Conservation (phyloP, 2,329 filamentous ascomycete genomes). For the Apiospora saccharicola region DNA sequence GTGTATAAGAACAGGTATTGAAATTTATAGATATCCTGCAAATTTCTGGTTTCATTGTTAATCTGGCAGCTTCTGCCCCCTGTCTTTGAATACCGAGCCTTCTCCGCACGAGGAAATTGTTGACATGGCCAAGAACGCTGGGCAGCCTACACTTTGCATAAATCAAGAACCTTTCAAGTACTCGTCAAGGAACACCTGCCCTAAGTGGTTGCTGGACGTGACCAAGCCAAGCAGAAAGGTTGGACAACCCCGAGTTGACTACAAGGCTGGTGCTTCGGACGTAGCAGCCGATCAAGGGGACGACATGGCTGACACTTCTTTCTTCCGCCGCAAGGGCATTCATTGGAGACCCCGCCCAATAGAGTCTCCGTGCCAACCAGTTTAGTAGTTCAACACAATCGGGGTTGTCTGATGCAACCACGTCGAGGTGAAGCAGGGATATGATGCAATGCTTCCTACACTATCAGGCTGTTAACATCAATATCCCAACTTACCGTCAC, state of each 20-base stretch:
- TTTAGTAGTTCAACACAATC: neutral
- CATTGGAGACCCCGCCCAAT: neutral
- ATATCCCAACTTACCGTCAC: constrained; percentile 17
- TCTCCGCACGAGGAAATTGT: neutral
- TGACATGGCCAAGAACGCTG: neutral
- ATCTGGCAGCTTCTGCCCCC: neutral
- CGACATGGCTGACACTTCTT: neutral
- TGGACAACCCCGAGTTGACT: neutral
- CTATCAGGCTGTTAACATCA: constrained; percentile 16
- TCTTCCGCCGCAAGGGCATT: neutral
- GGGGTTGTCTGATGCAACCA: neutral
- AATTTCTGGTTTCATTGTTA: neutral
- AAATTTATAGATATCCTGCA: neutral
- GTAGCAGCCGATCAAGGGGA: neutral
- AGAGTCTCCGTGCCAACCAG: neutral
- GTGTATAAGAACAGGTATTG: neutral
- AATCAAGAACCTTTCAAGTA: neutral
- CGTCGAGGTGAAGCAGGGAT: neutral
- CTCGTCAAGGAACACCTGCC: neutral
- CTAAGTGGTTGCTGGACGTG: neutral
- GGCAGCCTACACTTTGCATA: too few relatives aligned
- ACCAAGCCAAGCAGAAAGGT: neutral
- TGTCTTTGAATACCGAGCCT: neutral
- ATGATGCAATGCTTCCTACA: constrained; percentile 11
- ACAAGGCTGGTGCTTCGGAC: neutral